phyloP scores from a whole-genome alignment of 176 grass and related monocot genomes.

The Rhynchospora pubera region DNA sequence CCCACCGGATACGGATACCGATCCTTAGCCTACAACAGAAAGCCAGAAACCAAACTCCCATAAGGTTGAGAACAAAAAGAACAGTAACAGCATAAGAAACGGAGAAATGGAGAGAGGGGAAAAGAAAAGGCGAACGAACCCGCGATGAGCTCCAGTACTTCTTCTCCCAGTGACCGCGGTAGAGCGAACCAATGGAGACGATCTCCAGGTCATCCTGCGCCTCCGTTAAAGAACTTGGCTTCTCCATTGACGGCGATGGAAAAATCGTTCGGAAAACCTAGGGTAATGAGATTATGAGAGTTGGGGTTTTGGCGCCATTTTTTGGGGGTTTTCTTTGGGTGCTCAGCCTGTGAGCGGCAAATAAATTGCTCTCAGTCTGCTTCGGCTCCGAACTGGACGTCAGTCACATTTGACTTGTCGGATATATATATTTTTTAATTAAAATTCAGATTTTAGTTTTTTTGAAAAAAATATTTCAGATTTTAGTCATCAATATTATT shows the following conservation, averaged over 20 bases:
- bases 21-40: slow-evolving; percentile 61
- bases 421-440: no score
- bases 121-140: slow-evolving; percentile 24
- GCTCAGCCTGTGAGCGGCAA: no score
- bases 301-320: neutral
- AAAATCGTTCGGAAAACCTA: neutral
- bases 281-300: neutral
- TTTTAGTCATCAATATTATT: no score
- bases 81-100: neutral
- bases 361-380: no score
- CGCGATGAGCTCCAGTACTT: slow-evolving; percentile 93
- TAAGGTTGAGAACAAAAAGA: neutral
- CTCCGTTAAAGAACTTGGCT: slow-evolving; percentile 4
- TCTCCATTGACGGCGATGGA: slow-evolving; percentile 8
- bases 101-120: neutral
- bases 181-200: slow-evolving; percentile 47
- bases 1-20: slow-evolving; percentile 73
- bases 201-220: slow-evolving; percentile 64
- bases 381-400: neutral
- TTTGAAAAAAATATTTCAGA: no score
- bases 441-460: no score
- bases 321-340: neutral
- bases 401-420: no score
- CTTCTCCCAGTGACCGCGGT: slow-evolving; percentile 56
- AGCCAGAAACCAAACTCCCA: slow-evolving; percentile 11